Evolutionary conservation across 2,329 filamentous ascomycete species (phyloP).

Genomic region (Claviceps sorghi): DNA sequence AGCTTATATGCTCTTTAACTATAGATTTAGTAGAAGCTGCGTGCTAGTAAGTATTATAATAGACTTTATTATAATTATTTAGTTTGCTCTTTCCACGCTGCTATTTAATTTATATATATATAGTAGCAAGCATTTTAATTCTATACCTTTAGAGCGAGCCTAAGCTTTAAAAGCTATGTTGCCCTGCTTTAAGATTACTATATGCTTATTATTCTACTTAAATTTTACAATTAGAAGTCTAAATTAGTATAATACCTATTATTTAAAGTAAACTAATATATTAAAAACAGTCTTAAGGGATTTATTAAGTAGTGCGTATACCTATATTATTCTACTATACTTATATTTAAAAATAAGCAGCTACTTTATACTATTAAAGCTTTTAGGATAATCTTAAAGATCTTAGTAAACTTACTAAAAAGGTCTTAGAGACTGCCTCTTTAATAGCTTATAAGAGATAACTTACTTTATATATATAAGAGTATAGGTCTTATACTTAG

Average conservation of each 20-base stretch:
- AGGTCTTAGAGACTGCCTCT: too few species aligned
- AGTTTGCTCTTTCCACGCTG: not conserved
- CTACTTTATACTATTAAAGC: not conserved
- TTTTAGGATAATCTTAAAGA: not conserved
- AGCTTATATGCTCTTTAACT: not conserved
- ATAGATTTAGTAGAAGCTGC: not conserved
- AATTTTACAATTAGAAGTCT: not conserved
- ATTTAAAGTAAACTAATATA: not conserved
- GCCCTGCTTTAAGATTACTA: not conserved
- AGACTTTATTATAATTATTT: not conserved
- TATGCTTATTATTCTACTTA: not conserved
- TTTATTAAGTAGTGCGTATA: not conserved
- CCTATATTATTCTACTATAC: not conserved
- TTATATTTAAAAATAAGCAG: not conserved
- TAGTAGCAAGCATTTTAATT: not conserved
- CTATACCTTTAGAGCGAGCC: too few species aligned
- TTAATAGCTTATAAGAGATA: too few species aligned
- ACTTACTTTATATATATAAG: too few species aligned
- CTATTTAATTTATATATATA: not conserved
- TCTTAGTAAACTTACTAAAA: too few species aligned
- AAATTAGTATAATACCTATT: not conserved
- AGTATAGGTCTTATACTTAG: too few species aligned
- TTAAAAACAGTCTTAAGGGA: not conserved
- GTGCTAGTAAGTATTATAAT: not conserved
- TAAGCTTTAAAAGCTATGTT: too few species aligned